Evolutionary conservation across 257 asterid species (phyloP).

Genomic region (Galeopsis tetrahit): DNA sequence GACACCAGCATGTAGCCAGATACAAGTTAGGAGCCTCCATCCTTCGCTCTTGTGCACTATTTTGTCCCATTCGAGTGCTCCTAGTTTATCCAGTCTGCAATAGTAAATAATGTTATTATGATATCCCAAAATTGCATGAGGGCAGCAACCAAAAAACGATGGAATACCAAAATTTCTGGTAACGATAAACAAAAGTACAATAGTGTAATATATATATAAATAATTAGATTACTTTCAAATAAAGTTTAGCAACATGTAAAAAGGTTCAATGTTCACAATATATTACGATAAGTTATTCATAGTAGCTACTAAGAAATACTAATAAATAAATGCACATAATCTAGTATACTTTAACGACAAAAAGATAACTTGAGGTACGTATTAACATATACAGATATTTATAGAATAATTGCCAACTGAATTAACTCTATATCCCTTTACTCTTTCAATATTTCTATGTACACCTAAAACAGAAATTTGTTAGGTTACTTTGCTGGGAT

Average conservation of each 20-base stretch:
- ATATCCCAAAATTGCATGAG: constrained; percentile 8
- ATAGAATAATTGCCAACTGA: neutral
- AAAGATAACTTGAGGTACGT: neutral
- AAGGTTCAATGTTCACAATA: neutral
- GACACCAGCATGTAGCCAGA: constrained; percentile 98
- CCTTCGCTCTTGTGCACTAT: constrained; percentile 66
- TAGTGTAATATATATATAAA: neutral
- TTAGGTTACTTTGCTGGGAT: neutral
- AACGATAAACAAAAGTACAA: constrained; percentile 2
- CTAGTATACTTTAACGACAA: neutral
- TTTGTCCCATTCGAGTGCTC: constrained; percentile 83
- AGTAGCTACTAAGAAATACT: neutral
- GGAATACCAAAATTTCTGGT: too few relatives aligned
- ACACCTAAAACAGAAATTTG: neutral
- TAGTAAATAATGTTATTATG: constrained; percentile 13
- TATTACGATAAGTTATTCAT: neutral
- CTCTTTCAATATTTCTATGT: neutral
- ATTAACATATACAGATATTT: neutral
- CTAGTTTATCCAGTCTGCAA: constrained; percentile 79
- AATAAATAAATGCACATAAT: neutral
- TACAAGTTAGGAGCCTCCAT: constrained; percentile 90
- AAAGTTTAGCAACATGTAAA: neutral
- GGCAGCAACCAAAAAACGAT: constrained; percentile 5
- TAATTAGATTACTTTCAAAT: neutral
- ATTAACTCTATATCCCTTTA: neutral